Conservation (phyloP, 306 rosid species). For the Senna tora region DNA sequence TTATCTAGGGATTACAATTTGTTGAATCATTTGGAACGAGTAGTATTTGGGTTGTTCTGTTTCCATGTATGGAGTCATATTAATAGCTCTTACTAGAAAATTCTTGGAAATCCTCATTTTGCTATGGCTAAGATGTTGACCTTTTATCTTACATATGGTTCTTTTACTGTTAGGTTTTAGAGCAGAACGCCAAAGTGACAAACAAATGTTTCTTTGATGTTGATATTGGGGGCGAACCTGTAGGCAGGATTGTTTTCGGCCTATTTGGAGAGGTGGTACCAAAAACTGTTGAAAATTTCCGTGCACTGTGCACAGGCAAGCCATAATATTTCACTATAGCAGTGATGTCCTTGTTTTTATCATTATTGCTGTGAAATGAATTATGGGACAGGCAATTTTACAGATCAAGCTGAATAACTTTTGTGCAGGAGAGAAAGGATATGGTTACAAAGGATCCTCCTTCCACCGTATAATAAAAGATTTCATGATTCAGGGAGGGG, state of each 20-base stretch:
- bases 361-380: constrained; percentile 27
- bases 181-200: constrained; percentile 81
- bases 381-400: constrained; percentile 14
- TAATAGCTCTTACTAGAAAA: constrained; percentile 1
- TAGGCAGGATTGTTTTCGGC: constrained; percentile 71
- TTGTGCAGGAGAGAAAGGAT: constrained; percentile 88
- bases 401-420: constrained; percentile 32
- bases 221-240: constrained; percentile 73
- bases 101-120: constrained; percentile 11
- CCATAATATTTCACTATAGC: constrained; percentile 18
- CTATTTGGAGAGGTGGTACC: constrained; percentile 82
- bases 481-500: constrained; percentile 99
- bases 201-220: constrained; percentile 78
- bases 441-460: constrained; percentile 88
- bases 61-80: constrained; percentile 3
- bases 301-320: constrained; percentile 91
- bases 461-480: constrained; percentile 92
- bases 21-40: not conserved
- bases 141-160: constrained; percentile 29
- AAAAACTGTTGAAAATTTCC: constrained; percentile 80
- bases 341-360: constrained; percentile 28
- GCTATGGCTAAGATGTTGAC: constrained; percentile 18
- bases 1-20: not conserved
- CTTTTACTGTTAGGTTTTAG: constrained; percentile 52
- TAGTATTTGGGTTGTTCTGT: constrained; percentile 22